Base-by-base conservation (phyloP, 805 yeast species). In the Saccharomyces paradoxus region DNA sequence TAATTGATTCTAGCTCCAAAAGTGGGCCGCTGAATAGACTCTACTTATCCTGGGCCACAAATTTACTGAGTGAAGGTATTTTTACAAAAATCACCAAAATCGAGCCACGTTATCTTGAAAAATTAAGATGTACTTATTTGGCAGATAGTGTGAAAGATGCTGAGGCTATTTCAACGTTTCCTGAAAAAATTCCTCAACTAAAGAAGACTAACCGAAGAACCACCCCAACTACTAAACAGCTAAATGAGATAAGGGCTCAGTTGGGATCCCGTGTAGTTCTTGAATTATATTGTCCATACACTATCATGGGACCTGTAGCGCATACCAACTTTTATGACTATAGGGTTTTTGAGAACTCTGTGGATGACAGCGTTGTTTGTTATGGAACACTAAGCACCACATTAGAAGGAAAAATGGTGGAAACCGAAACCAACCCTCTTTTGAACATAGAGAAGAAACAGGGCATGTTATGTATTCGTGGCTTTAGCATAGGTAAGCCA, bases 401-500 rank as follows among this genome's bases (percentile, higher is more conserved):
- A 2, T 55, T 82, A 51, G 92, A 86, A 56, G 72, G 82, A 28
- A 86, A 86, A 65, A 58, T 84, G 10, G 72, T 74, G 27, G 66
- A 71, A 52, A 65, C 69, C 2, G 66, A 69, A 5, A 62, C 66
- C 14, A 63, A 63, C 21, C 52, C 63, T 0, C 72, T 64, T 2
- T 53, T 69, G 3, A 63, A 66, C 46, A 67, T 76, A 21, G 70
- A 64, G 2, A 71, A 72, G 27, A 71, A 72, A 37, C 71, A 71
- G 44, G 89, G 90, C 7, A 74, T 74, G 60, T 61, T 86, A 4
- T 73, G 76, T 57, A 71, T 80, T 1, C 72, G 92, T 54, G 94
- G 92, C 0, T 86, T 84, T 65, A 81, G 77, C 41, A 75, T 86
- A 24, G 89, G 90, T 0, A 82, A 77, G 59, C 77, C 77, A 1